Conservation (phyloP, 1,284 basidiomycete genomes). For the Marasmius oreades region DNA sequence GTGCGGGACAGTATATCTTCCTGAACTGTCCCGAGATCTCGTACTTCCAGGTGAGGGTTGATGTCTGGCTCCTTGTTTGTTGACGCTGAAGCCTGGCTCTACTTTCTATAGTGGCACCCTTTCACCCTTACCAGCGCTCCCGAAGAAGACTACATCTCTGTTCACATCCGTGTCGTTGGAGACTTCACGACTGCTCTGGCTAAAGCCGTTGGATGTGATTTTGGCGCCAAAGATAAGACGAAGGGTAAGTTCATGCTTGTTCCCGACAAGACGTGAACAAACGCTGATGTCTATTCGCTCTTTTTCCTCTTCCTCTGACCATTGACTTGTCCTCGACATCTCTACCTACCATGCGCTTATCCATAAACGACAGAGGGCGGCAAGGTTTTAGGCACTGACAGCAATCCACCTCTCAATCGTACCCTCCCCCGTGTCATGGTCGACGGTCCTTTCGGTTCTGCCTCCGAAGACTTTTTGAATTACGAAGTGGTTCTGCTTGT, state of each 20-base stretch:
- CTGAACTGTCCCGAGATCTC: conserved; percentile 82
- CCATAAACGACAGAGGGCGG: conserved; percentile 43
- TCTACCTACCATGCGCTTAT: not conserved
- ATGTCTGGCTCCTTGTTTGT: not conserved
- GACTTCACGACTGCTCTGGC: conserved; percentile 83
- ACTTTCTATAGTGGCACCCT: conserved; percentile 73
- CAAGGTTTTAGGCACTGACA: conserved; percentile 54
- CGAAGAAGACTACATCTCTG: conserved; percentile 87
- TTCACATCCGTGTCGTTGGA: conserved; percentile 87
- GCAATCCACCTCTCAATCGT: conserved; percentile 62
- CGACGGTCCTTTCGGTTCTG: conserved; percentile 84
- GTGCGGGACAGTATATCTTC: conserved; percentile 89
- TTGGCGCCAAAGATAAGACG: conserved; percentile 46
- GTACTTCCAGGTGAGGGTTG: conserved; percentile 57
- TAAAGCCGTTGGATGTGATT: conserved; percentile 78
- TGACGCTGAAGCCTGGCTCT: not conserved
- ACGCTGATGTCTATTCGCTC: not conserved
- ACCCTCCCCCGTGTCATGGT: conserved; percentile 87
- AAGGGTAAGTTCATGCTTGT: conserved; percentile 26
- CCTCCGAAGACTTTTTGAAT: conserved; percentile 83
- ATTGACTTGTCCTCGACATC: not conserved
- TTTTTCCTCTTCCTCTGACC: not conserved
- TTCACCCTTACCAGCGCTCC: conserved; percentile 90
- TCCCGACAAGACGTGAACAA: too few relatives aligned
- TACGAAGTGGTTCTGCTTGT: conserved; percentile 86